These are phyloP conservation scores for Pythium dissotocum DNA, from an alignment of 352 stramenopile species.

Conservation along the genomic window DNA sequence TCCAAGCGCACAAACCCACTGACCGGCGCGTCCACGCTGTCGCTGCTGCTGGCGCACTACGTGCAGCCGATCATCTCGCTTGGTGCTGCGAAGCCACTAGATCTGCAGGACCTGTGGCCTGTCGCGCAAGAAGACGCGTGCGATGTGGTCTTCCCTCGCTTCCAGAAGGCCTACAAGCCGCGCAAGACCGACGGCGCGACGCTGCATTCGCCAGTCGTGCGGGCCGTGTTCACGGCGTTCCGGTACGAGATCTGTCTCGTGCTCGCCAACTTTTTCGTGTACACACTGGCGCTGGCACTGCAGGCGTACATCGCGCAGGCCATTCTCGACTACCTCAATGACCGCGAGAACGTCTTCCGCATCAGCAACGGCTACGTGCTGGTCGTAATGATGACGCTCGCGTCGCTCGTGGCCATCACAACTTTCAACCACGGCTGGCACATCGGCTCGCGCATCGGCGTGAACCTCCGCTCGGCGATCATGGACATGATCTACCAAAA, in stretches of 20 bases:
- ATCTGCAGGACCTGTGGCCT: constrained; percentile 36
- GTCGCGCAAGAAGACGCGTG: constrained; percentile 24
- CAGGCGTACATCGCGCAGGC: constrained; percentile 37
- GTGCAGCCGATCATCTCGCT: constrained; percentile 33
- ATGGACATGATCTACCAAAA: constrained; percentile 49
- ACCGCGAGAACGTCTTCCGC: constrained; percentile 29
- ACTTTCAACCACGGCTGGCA: constrained; percentile 37
- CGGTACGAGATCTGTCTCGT: constrained; percentile 7
- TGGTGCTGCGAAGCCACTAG: constrained; percentile 27
- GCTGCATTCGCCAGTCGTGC: background rate
- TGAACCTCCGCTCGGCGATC: constrained; percentile 38
- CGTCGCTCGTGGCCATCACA: constrained; percentile 38
- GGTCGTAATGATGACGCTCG: constrained; percentile 33
- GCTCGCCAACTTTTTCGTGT: constrained; percentile 22
- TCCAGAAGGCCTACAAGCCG: background rate
- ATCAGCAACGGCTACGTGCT: constrained; percentile 34
- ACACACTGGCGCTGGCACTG: constrained; percentile 23
- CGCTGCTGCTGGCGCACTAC: constrained; percentile 29
- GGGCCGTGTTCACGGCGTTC: constrained; percentile 18
- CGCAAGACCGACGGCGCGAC: background rate
- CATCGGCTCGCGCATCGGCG: constrained; percentile 31
- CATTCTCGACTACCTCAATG: constrained; percentile 39
- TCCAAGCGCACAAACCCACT: constrained; percentile 29
- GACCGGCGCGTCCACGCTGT: constrained; percentile 28
- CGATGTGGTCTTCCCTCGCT: constrained; percentile 21